Base-by-base conservation (phyloP, 495 filamentous ascomycete genomes). In the Xanthoparmelia taractica region DNA sequence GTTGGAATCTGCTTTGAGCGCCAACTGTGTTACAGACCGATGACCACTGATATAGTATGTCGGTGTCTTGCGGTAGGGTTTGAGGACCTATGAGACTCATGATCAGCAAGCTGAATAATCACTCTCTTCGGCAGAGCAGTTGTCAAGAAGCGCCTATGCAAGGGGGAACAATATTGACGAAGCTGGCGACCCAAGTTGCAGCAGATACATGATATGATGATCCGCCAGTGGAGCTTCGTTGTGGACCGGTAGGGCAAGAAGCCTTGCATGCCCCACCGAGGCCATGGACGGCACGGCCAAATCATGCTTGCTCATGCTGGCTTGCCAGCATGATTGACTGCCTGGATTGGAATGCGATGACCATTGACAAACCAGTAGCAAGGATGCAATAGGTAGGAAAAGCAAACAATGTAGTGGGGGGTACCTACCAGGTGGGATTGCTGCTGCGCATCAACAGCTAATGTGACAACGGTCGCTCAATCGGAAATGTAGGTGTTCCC, bases 341-440 rank as follows among this genome's bases (percentile, higher is more conserved):
- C 52, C 29, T 48, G 27, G 47, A 57, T 47, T 31, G 47, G 25
- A 59, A 45, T 29, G 50, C 17, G 36, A 45, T 67, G 40, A 59
- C 37, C 37, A 60, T 25, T 40, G 36, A 40, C 38, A 63, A 37
- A 54, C 31, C 34, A 38, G 52, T 12, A 18, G 27, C 41, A 48
- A 4, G 29, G 31, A 41, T n/a, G 41, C n/a, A 48, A 43, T 5
- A 27, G 27, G 36, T 18, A 52, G 34, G 8, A 41, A 54, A 33
- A 61, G 58, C 43, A 62, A 62, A 57, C 62, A 65, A 65, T 8
- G 31, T 23, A 54, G 27, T 18, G 59, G 62, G 34, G 25, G 41
- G 18, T 18, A 36, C 63, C 55, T 65, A 68, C 66, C 59, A 50
- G 29, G 27, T 43, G 60, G 63, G 63, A 66, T 63, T 60, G 48